A percentile compares a stretch with the other conserved stretches of the same genome.
Evolutionary conservation across 1,284 basidiomycete species (phyloP).

Genomic region (Hemileia vastatrix): DNA sequence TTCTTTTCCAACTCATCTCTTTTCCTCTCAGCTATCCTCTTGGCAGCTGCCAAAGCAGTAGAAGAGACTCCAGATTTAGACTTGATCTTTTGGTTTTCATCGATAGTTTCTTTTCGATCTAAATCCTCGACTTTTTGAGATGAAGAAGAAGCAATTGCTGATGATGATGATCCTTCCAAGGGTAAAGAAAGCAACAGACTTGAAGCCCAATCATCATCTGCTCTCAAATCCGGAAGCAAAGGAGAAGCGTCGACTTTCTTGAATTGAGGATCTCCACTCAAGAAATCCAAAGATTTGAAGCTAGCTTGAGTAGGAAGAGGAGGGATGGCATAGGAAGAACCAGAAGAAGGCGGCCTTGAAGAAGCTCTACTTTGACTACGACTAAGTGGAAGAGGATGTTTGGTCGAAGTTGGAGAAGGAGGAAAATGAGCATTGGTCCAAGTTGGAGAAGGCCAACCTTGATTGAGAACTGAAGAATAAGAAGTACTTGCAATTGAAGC

Average conservation of each 20-base stretch:
- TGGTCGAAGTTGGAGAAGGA: too few relatives aligned
- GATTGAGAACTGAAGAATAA: too few relatives aligned
- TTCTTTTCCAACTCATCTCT: background rate
- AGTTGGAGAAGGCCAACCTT: too few relatives aligned
- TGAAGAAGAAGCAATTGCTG: background rate
- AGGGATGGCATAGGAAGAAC: background rate
- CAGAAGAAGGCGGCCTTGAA: background rate
- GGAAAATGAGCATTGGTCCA: too few relatives aligned
- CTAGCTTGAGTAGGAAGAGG: background rate
- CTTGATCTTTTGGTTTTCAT: background rate
- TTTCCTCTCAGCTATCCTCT: background rate
- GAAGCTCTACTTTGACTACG: background rate
- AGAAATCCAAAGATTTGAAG: background rate
- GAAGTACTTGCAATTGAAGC: too few relatives aligned
- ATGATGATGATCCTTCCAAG: background rate
- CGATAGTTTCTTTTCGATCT: background rate
- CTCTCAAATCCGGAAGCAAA: constrained; percentile 28
- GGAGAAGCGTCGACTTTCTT: constrained; percentile 4
- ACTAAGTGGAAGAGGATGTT: background rate
- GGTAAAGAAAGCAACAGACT: constrained; percentile 29
- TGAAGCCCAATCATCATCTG: constrained; percentile 30
- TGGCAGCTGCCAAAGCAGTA: background rate
- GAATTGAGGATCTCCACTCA: background rate
- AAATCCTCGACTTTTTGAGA: background rate
- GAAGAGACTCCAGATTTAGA: background rate